Evolutionary conservation across 2,329 filamentous ascomycete species (phyloP), one percentile per base, ranked within the genome.

Genomic region (Macrophomina pseudophaseolina): DNA sequence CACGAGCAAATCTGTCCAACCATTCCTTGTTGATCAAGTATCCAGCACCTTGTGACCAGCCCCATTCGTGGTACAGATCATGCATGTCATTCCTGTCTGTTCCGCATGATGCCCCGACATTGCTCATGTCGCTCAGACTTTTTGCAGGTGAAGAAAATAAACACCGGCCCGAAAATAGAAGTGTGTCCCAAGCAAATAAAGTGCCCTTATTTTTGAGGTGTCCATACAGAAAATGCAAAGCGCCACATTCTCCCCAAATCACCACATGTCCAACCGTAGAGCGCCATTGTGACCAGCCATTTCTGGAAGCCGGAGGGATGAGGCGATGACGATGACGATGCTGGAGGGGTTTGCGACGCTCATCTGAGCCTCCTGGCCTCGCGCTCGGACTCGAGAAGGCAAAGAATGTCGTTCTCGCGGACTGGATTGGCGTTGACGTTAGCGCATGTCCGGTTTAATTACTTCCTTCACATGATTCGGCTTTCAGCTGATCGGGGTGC

Each of bases 381-480:
- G 86, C 95, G 93, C 87, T 99, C 95, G 81, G 95, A 99, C 87
- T 99, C 95, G 87, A 99, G 94, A 79, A 99, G 88, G 91, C 94
- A 97, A 78, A 99, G 93, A 80, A 99, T 99, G 85, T 99, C 95
- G 85, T 99, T 93, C 80, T 89, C 87, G 73, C 84, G 83, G 78
- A 90, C 87, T 88, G 28, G 28, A 30, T 32, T 9, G 40, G 56
- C 44, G 48, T 59, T 40, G 16, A 46, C 9, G 32, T 49, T 30
- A 49, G 23, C 32, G 11, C n/a, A 30, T 11, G 23, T 60, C 38
- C 51, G 3, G 7, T 14, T 11, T 16, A 9, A 23, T 23, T 9
- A 11, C 1, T 28, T 18, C 46, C 4, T 38, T 32, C 52, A 38
- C 30, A 48, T 16, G 8, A 16, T 5, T 18, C 12, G n/a, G 3